Percentiles rank a stretch among this genome's conserved stretches.
phyloP scores from a whole-genome alignment of 371 early-diverging fungal genomes.

The Sporodiniella umbellata region DNA sequence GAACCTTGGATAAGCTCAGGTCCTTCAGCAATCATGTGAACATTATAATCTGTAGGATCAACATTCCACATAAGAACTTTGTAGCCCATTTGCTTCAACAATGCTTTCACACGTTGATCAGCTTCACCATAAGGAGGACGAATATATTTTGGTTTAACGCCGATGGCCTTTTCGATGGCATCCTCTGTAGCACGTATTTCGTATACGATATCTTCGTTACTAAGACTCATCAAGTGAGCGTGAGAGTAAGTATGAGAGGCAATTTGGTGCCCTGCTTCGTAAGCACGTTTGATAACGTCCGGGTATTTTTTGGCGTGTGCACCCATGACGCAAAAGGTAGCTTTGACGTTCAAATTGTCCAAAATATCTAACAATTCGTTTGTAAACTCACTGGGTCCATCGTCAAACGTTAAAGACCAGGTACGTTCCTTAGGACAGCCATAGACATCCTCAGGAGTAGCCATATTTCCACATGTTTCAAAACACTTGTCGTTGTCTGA shows the following conservation, averaged over 20 bases:
- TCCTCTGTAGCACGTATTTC: slow-evolving; percentile 43
- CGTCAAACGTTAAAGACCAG: slow-evolving; percentile 56
- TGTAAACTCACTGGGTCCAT: slow-evolving; percentile 55
- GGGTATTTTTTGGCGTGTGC: slow-evolving; percentile 25
- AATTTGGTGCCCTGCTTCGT: slow-evolving; percentile 47
- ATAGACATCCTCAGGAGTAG: slow-evolving; percentile 28
- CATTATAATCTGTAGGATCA: slow-evolving; percentile 42
- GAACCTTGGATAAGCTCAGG: slow-evolving; percentile 16
- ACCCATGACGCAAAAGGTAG: slow-evolving; percentile 72
- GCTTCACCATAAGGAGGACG: slow-evolving; percentile 60
- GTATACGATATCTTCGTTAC: slow-evolving; percentile 27
- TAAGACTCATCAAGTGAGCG: slow-evolving; percentile 35
- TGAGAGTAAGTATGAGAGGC: slow-evolving; percentile 54
- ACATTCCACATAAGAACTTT: slow-evolving; percentile 51
- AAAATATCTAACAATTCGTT: slow-evolving; percentile 47
- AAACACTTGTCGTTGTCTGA: slow-evolving; percentile 37
- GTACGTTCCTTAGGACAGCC: slow-evolving; percentile 28
- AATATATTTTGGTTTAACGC: slow-evolving; percentile 53
- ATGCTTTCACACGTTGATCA: slow-evolving; percentile 43
- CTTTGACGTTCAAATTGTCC: slow-evolving; percentile 40
- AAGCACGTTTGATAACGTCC: slow-evolving; percentile 36
- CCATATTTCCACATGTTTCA: slow-evolving; percentile 37
- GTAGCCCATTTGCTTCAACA: slow-evolving; percentile 45
- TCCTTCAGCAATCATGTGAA: slow-evolving; percentile 20
- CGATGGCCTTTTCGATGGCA: slow-evolving; percentile 42